Evolutionary conservation across 176 grass and related monocot species (phyloP), one percentile per base, ranked within the genome.

Genomic region (Bolboschoenus planiculmis): DNA sequence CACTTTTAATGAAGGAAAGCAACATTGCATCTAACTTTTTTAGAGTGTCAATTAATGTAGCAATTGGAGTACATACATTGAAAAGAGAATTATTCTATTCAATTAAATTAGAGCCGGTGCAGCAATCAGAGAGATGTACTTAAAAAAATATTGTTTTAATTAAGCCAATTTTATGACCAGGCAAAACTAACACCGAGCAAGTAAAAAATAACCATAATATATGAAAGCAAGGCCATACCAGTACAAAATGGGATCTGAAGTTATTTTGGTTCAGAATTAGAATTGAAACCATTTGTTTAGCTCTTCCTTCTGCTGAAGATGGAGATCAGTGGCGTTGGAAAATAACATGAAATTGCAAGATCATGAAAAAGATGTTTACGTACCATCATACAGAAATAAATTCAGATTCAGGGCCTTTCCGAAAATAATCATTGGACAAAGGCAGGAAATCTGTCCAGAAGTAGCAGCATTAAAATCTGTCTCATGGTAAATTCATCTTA

Each of bases 1-100:
- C 33, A 82, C 80, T 82, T 82, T 65, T 30, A 62, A 82, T 10
- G 14, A 65, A 66, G 37, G 80, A 82, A 82, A 82, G 80, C 58
- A 82, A 66, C 80, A 10, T 66, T 29, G 23, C 16, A 82, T 82
- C 80, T 47, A 64, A 82, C 40, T 34, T 65, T 34, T 65, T 14
- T 80, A 34, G 29, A 33, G 46, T 77, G 46, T 77, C 72, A 77
- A 53, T 33, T 77, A 15, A 76, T 31, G 44, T 50, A 76, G 24
- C 24, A 50, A 50, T 51, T 18, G 13, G 71, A 30, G 26, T 76
- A 76, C 13, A 51, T 51, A 50, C 24, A n/a, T 43, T 14, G 6
- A 51, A 53, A 50, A 47, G 44, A 30, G 26, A 30, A 31, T 33
- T 51, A 10, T 51, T 74, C 13, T 76, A 30, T 11, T 29, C n/a